Evolutionary conservation across 176 grass and related monocot genomes (phyloP).

Genomic region (Juncus inflexus): DNA sequence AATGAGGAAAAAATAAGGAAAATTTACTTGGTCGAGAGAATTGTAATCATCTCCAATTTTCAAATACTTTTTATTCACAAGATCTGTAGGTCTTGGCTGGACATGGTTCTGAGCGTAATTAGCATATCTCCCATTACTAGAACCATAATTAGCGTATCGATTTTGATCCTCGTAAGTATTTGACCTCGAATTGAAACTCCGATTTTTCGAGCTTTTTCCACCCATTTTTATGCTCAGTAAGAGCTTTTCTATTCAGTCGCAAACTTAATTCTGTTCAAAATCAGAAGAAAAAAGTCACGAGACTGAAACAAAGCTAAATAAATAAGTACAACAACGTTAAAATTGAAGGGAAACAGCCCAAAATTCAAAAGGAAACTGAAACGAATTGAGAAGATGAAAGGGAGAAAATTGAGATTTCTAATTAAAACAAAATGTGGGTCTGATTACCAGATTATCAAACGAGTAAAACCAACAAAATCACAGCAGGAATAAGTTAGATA

Average conservation of each 20-base stretch:
- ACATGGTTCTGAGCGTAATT: conserved; percentile 19
- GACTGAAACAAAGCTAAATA: too few relatives aligned
- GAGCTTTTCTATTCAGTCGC: neutral
- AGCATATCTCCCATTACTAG: neutral
- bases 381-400: neutral
- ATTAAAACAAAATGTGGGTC: neutral
- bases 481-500: neutral
- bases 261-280: conserved; percentile 8
- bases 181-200: neutral
- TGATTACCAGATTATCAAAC: neutral
- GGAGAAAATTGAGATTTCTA: neutral
- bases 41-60: conserved; percentile 58
- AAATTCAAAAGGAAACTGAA: too few relatives aligned
- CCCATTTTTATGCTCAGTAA: conserved; percentile 34
- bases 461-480: neutral
- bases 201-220: conserved; percentile 32
- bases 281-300: conserved; percentile 3
- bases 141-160: too few relatives aligned
- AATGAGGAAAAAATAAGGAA: neutral
- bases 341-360: too few relatives aligned
- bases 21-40: conserved; percentile 48
- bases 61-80: conserved; percentile 25
- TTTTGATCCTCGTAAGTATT: conserved; percentile 15
- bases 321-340: too few relatives aligned
- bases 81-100: conserved; percentile 6